These are phyloP conservation scores for Pisolithus thermaeus DNA, from an alignment of 1,284 basidiomycete species.

Conservation along the genomic window DNA sequence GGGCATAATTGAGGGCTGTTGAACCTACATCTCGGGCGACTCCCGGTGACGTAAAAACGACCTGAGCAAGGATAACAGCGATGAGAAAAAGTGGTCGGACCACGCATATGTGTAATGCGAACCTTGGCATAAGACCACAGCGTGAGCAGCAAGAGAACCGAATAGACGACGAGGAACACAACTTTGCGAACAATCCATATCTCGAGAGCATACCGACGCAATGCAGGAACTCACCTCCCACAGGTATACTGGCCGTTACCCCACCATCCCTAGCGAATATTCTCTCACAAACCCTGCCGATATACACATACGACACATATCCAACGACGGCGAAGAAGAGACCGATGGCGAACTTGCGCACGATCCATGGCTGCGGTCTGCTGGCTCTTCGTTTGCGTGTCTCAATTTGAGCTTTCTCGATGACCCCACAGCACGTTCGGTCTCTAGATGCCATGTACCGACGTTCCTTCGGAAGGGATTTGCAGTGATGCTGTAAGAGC, in stretches of 20 bases:
- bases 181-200: conserved; percentile 31
- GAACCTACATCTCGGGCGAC: conserved; percentile 46
- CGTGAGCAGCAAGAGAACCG: conserved; percentile 45
- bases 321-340: conserved; percentile 37
- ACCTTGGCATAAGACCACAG: conserved; percentile 56
- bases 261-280: conserved; percentile 39
- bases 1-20: conserved; percentile 8
- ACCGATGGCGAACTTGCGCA: conserved; percentile 43
- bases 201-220: neutral
- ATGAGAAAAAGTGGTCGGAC: neutral
- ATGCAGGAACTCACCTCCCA: conserved; percentile 41
- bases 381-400: conserved; percentile 4
- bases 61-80: conserved; percentile 25
- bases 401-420: conserved; percentile 15
- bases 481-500: too few species aligned
- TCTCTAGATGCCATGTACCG: conserved; percentile 13
- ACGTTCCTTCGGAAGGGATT: neutral
- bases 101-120: conserved; percentile 4
- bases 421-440: conserved; percentile 21
- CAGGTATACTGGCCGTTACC: conserved; percentile 35
- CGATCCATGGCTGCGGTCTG: conserved; percentile 44
- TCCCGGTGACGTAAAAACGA: conserved; percentile 49
- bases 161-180: conserved; percentile 44
- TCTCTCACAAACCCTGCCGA: conserved; percentile 53
- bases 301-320: conserved; percentile 54